Evolutionary conservation across 108 stramenopile genomes (phyloP).

Genomic region (Cylindrotheca closterium): DNA sequence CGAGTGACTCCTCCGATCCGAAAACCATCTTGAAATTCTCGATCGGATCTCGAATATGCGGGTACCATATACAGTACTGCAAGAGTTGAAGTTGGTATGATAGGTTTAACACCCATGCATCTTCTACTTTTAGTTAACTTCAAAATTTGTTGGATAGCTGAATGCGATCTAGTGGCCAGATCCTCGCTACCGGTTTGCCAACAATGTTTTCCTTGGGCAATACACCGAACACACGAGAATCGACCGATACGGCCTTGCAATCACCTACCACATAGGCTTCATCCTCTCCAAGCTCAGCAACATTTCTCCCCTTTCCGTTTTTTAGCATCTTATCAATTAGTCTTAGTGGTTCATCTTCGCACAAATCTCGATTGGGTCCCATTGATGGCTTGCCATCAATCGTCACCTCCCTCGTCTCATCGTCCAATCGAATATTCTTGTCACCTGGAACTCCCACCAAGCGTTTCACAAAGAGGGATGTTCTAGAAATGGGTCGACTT

Average conservation of each 20-base stretch:
- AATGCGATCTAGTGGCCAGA: constrained; percentile 42
- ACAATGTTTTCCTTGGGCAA: constrained; percentile 43
- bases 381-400: constrained; percentile 34
- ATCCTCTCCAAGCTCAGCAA: constrained; percentile 5
- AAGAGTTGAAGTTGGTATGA: too few species aligned
- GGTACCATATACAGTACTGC: too few species aligned
- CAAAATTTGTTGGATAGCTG: constrained; percentile 1
- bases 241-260: constrained; percentile 58
- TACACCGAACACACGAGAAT: constrained; percentile 68
- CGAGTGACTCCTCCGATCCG: too few species aligned
- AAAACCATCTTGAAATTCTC: too few species aligned
- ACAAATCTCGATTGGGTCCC: constrained; percentile 31
- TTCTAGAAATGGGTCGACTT: constrained; percentile 26
- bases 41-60: too few species aligned
- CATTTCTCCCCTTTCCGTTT: constrained; percentile 7
- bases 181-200: constrained; percentile 35
- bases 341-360: constrained; percentile 42
- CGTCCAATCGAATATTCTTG: constrained; percentile 50
- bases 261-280: constrained; percentile 66
- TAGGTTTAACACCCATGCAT: too few species aligned
- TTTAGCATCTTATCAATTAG: constrained; percentile 44
- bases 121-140: background rate
- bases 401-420: constrained; percentile 31
- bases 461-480: constrained; percentile 72
- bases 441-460: constrained; percentile 40